Percentiles rank a stretch among this genome's conserved stretches.
phyloP scores from a whole-genome alignment of 495 filamentous ascomycete genomes.

The Parathielavia appendiculata region DNA sequence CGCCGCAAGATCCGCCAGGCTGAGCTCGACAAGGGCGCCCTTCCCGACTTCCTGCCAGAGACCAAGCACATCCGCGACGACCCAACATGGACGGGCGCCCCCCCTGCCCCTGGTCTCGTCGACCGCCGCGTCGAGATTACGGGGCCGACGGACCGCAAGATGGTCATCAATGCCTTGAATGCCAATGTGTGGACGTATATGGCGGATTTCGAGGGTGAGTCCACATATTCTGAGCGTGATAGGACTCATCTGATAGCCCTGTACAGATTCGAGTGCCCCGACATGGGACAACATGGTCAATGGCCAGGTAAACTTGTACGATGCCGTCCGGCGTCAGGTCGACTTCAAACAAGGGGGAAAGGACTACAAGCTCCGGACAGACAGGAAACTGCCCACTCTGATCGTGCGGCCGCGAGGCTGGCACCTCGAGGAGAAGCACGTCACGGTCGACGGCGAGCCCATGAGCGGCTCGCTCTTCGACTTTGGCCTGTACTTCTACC shows the following conservation, averaged over 20 bases:
- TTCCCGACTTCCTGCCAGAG: conserved; percentile 96
- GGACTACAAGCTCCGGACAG: conserved; percentile 95
- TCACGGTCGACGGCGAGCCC: conserved; percentile 91
- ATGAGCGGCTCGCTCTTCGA: conserved; percentile 94
- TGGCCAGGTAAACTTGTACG: conserved; percentile 96
- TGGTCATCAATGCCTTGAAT: conserved; percentile 98
- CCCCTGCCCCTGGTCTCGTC: conserved; percentile 86
- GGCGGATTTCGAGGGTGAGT: conserved; percentile 93
- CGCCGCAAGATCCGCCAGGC: conserved; percentile 82
- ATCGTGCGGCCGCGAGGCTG: conserved; percentile 86
- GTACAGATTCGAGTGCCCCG: conserved; percentile 84
- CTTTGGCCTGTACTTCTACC: conserved; percentile 98
- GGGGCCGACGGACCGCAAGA: conserved; percentile 95
- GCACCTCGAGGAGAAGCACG: conserved; percentile 98
- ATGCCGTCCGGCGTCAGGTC: conserved; percentile 88
- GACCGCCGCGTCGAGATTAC: conserved; percentile 99
- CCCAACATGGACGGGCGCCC: conserved; percentile 88
- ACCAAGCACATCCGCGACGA: conserved; percentile 94
- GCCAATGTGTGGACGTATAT: conserved; percentile 99
- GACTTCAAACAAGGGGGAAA: conserved; percentile 96
- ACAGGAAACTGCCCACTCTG: conserved; percentile 70
- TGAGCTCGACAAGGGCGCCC: conserved; percentile 83
- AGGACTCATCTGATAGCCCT: not conserved
- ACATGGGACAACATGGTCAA: conserved; percentile 99
- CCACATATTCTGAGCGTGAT: not conserved